Evolutionary conservation across 2,329 filamentous ascomycete genomes (phyloP).

Genomic region (Aspergillus sergii): DNA sequence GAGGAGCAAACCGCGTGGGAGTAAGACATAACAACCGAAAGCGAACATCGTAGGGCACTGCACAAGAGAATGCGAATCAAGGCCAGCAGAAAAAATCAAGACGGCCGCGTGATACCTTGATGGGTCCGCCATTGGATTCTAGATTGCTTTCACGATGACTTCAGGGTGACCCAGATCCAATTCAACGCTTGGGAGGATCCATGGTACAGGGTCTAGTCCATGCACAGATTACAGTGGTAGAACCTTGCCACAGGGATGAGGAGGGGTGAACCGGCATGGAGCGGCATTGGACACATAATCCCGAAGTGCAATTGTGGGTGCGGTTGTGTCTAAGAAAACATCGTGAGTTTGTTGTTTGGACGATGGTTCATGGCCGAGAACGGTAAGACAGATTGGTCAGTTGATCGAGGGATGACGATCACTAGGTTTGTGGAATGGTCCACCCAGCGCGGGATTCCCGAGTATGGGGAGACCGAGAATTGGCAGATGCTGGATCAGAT

Average conservation of each 20-base stretch:
- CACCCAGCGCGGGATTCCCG: conserved; percentile 23
- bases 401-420: conserved; percentile 24
- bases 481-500: conserved; percentile 14
- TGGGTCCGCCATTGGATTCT: conserved; percentile 18
- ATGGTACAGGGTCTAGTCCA: conserved; percentile 22
- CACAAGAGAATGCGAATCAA: conserved; percentile 15
- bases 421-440: conserved; percentile 20
- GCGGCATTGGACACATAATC: conserved; percentile 10
- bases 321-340: conserved; percentile 10
- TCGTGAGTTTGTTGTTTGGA: conserved; percentile 16
- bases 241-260: conserved; percentile 23
- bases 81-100: conserved; percentile 20
- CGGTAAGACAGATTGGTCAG: conserved; percentile 17
- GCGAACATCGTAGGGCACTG: conserved; percentile 12
- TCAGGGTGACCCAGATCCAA: conserved; percentile 26
- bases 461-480: conserved; percentile 22
- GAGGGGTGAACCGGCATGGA: conserved; percentile 9
- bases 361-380: conserved; percentile 16
- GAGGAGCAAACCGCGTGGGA: conserved; percentile 4
- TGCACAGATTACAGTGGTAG: conserved; percentile 11
- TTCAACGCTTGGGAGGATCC: conserved; percentile 23
- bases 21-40: conserved; percentile 20
- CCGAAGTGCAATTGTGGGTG: conserved; percentile 2
- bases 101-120: conserved; percentile 29
- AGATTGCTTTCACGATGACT: conserved; percentile 31